Conservation (phyloP, 768 basidiomycete genomes). For the Auricularia heimuer region DNA sequence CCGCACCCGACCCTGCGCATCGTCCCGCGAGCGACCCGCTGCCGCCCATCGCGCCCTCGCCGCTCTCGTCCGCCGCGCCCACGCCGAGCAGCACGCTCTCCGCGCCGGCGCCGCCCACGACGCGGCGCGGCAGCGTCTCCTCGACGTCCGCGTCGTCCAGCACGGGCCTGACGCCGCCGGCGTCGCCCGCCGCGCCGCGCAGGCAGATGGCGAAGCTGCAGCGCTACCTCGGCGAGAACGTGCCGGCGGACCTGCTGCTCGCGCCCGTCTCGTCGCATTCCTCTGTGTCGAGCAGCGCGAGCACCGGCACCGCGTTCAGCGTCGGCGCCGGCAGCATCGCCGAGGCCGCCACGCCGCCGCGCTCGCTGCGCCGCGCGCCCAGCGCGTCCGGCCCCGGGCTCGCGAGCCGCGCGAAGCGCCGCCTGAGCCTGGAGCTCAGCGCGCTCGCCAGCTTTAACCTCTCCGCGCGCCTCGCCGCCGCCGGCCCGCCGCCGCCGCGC, state of each 20-base stretch:
- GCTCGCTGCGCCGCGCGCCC: not conserved
- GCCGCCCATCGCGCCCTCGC: not conserved
- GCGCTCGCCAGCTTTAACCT: not conserved
- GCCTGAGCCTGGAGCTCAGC: not conserved
- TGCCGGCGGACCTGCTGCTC: conserved; percentile 53
- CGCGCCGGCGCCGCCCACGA: not conserved
- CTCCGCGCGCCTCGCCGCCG: not conserved
- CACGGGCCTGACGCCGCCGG: not conserved
- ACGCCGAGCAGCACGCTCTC: not conserved
- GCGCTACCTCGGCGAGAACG: conserved; percentile 48
- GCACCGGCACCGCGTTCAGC: not conserved
- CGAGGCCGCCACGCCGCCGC: not conserved
- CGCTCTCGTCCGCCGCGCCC: not conserved
- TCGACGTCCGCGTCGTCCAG: no score
- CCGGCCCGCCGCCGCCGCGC: not conserved
- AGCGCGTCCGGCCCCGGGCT: not conserved
- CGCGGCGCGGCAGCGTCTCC: not conserved
- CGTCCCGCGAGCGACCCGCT: not conserved
- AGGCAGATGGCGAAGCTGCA: conserved; percentile 41
- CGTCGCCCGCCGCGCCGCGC: not conserved
- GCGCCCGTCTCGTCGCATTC: not conserved
- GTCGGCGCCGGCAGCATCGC: not conserved
- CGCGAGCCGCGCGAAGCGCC: not conserved
- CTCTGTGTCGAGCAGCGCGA: not conserved
- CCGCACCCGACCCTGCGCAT: not conserved